phyloP scores from a whole-genome alignment of 1,139 yeast genomes.

The Ashbya aceris region DNA sequence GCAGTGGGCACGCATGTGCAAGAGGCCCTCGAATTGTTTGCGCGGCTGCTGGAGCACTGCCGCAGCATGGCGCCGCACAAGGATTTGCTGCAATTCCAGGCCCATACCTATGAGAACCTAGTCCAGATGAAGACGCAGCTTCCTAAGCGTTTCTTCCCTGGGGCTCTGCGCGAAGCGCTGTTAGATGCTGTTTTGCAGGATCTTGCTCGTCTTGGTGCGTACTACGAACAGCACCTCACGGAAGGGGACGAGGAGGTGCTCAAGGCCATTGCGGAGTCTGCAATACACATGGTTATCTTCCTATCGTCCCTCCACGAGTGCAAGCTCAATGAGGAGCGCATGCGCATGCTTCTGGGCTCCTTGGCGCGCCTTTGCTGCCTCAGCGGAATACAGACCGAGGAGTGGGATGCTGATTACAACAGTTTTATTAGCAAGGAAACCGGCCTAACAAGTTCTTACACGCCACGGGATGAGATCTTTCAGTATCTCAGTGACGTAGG shows the following conservation, averaged over 20 bases:
- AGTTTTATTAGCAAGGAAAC: constrained; percentile 62
- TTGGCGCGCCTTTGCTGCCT: constrained; percentile 19
- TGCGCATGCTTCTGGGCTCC: constrained; percentile 10
- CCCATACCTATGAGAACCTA: constrained; percentile 25
- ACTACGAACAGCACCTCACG: constrained; percentile 6
- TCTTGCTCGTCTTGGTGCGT: constrained; percentile 12
- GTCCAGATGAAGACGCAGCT: constrained; percentile 28
- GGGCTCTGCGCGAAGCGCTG: constrained; percentile 7
- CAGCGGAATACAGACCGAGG: constrained; percentile 27
- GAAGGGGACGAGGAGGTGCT: constrained; percentile 10
- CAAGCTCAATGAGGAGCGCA: constrained; percentile 11
- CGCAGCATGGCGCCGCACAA: constrained; percentile 5
- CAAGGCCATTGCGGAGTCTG: constrained; percentile 25
- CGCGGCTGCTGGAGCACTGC: constrained; percentile 11
- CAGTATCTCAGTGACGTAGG: constrained; percentile 6
- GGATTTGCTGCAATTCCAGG: constrained; percentile 15
- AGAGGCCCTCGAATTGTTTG: constrained; percentile 13
- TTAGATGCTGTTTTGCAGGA: constrained; percentile 18
- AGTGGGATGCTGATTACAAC: constrained; percentile 50
- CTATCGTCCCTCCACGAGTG: constrained; percentile 20
- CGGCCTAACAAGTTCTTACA: constrained; percentile 44
- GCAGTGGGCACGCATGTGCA: constrained; percentile 14
- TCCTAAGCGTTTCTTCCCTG: constrained; percentile 24
- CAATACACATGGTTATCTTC: constrained; percentile 28
- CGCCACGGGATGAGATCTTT: constrained; percentile 41